Conservation (phyloP, 768 basidiomycete species). For the Russula sp. region DNA sequence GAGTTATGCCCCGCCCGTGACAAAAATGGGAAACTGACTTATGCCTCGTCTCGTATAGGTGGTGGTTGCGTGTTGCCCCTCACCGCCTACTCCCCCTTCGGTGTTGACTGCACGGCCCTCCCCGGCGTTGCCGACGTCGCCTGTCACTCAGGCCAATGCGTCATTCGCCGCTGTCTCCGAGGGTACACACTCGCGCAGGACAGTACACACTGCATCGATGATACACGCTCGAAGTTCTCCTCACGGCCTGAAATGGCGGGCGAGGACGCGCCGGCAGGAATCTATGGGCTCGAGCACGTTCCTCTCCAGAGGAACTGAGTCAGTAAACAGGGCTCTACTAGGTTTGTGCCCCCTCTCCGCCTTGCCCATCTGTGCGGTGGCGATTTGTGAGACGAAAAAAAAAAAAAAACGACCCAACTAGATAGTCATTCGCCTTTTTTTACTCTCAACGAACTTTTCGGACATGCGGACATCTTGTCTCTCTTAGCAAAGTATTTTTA, state of each 20-base stretch:
- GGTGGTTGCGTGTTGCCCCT: slow-evolving; percentile 40
- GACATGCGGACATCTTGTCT: too few relatives aligned
- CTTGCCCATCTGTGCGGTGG: not conserved
- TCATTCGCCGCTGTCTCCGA: slow-evolving; percentile 38
- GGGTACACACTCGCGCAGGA: slow-evolving; percentile 30
- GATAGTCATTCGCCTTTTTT: too few relatives aligned
- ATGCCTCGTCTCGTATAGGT: slow-evolving; percentile 27
- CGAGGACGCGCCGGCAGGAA: slow-evolving; percentile 6
- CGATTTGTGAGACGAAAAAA: too few relatives aligned
- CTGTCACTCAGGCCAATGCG: slow-evolving; percentile 38
- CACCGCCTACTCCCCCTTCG: slow-evolving; percentile 28
- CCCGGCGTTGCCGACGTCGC: slow-evolving; percentile 43
- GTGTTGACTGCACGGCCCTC: slow-evolving; percentile 44
- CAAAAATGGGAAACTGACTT: not conserved
- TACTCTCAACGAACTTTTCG: too few relatives aligned
- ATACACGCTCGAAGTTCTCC: not conserved
- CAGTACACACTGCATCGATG: slow-evolving; percentile 17
- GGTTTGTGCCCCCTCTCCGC: too few relatives aligned
- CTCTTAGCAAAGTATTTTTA: too few relatives aligned
- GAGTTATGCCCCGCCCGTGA: slow-evolving; percentile 14
- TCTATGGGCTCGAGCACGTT: slow-evolving; percentile 25
- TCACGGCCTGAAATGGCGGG: not conserved
- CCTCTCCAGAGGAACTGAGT: slow-evolving; percentile 10
- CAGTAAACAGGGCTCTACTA: too few relatives aligned
- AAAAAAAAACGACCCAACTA: too few relatives aligned